phyloP scores from a whole-genome alignment of 164 flowering plant species.

The Platanus orientalis region DNA sequence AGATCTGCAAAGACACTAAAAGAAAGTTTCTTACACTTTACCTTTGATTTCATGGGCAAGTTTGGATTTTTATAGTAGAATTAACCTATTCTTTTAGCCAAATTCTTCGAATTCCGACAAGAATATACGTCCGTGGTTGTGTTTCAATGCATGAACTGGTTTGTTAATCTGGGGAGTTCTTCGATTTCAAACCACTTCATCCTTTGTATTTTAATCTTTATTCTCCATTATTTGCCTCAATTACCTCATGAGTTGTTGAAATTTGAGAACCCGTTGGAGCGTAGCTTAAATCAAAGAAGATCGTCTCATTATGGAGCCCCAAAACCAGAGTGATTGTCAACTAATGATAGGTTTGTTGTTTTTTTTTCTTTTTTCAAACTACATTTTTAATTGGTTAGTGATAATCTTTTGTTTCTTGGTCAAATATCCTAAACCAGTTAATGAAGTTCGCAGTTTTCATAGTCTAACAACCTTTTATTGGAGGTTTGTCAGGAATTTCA shows the following conservation, averaged over 20 bases:
- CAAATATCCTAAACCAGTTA: no score
- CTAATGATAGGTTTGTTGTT: slow-evolving; percentile 22
- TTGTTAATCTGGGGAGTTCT: slow-evolving; percentile 46
- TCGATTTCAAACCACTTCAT: slow-evolving; percentile 59
- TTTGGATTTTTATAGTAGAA: neutral
- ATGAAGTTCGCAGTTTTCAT: no score
- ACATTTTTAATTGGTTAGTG: no score
- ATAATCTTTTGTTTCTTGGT: no score
- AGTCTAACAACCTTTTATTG: no score
- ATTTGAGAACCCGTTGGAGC: slow-evolving; percentile 17
- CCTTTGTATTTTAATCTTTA: slow-evolving; percentile 50
- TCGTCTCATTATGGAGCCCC: slow-evolving; percentile 24
- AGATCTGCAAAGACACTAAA: neutral
- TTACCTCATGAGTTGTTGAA: slow-evolving; percentile 20
- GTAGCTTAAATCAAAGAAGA: slow-evolving; percentile 1
- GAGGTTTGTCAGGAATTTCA: no score
- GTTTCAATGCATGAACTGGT: slow-evolving; percentile 69
- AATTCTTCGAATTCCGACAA: neutral
- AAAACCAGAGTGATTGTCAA: slow-evolving; percentile 22
- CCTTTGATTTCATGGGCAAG: slow-evolving; percentile 2
- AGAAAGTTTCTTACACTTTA: neutral
- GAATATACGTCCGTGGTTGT: neutral
- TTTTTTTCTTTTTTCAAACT: neutral
- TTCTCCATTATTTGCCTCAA: slow-evolving; percentile 67
- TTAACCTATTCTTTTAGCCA: neutral